These are phyloP conservation scores for Aspergillus quadrilineatus DNA, from an alignment of 2,329 filamentous ascomycete species.

Conservation along the genomic window DNA sequence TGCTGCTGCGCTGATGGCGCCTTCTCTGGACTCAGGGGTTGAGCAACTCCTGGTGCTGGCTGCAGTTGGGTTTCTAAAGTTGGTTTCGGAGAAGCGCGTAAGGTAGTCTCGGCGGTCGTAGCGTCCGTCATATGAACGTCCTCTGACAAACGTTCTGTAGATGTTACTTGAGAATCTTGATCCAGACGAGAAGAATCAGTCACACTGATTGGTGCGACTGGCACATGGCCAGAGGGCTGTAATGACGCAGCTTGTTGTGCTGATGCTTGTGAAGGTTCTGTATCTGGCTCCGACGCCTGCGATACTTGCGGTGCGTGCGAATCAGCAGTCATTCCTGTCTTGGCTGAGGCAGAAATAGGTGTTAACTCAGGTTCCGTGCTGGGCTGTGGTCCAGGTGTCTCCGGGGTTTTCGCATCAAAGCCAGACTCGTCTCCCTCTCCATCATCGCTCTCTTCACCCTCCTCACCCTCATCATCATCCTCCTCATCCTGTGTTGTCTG, in stretches of 20 bases:
- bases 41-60: background rate
- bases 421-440: slow-evolving; percentile 52
- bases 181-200: background rate
- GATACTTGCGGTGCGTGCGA: slow-evolving; percentile 1
- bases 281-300: slow-evolving; percentile 2
- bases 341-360: slow-evolving; percentile 5
- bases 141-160: slow-evolving; percentile 1
- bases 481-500: slow-evolving; percentile 48
- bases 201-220: slow-evolving; percentile 1
- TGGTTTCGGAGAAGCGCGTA: slow-evolving; percentile 2
- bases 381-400: slow-evolving; percentile 33
- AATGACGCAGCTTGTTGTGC: background rate
- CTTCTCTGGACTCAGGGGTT: slow-evolving; percentile 1
- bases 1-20: slow-evolving; percentile 8
- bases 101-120: slow-evolving; percentile 1
- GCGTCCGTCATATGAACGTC: slow-evolving; percentile 22
- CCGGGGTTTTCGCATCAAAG: slow-evolving; percentile 46
- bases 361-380: slow-evolving; percentile 19
- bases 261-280: slow-evolving; percentile 3
- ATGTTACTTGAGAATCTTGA: background rate
- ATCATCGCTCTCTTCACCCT: slow-evolving; percentile 51
- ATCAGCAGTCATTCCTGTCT: slow-evolving; percentile 5
- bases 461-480: slow-evolving; percentile 48
- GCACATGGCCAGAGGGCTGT: slow-evolving; percentile 2
- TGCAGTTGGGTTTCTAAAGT: slow-evolving; percentile 1